phyloP scores from a whole-genome alignment of 192 early-diverging fungal species.

The Rhizoclosmatium globosum region DNA sequence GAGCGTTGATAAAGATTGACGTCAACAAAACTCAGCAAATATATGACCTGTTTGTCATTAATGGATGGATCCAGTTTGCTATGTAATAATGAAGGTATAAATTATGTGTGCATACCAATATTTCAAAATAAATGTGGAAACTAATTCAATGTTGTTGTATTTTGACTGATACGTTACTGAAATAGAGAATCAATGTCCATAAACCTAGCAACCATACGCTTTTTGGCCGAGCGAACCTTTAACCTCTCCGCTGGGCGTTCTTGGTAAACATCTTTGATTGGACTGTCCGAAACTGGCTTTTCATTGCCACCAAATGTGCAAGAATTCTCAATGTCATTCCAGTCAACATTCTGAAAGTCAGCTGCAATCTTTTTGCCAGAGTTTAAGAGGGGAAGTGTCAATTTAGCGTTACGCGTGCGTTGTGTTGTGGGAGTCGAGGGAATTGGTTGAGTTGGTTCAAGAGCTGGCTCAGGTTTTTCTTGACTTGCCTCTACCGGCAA shows the following conservation, averaged over 20 bases:
- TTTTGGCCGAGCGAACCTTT: conserved; percentile 23
- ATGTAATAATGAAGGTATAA: not conserved
- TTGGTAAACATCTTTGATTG: conserved; percentile 16
- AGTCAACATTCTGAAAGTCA: conserved; percentile 6
- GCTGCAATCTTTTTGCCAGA: not conserved
- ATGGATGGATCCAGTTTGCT: conserved; percentile 80
- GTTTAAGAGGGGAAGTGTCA: conserved; percentile 13
- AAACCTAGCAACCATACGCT: conserved; percentile 5
- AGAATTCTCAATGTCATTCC: conserved; percentile 21
- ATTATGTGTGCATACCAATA: not conserved
- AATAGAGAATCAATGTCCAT: conserved; percentile 26
- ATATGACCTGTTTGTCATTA: conserved; percentile 93
- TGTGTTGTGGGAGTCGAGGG: conserved; percentile 9
- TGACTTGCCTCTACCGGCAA: too few relatives aligned
- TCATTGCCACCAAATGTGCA: not conserved
- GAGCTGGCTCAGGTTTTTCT: not conserved
- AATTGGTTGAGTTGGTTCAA: not conserved
- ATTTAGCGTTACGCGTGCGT: not conserved
- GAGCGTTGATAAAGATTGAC: conserved; percentile 93
- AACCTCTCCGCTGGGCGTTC: conserved; percentile 16
- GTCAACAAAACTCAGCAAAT: conserved; percentile 86
- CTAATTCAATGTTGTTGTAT: not conserved
- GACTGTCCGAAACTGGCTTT: conserved; percentile 14
- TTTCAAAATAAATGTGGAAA: not conserved
- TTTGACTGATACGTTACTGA: not conserved